Conservation (phyloP, 495 filamentous ascomycete genomes). For the Astrothelium macrocarpum region DNA sequence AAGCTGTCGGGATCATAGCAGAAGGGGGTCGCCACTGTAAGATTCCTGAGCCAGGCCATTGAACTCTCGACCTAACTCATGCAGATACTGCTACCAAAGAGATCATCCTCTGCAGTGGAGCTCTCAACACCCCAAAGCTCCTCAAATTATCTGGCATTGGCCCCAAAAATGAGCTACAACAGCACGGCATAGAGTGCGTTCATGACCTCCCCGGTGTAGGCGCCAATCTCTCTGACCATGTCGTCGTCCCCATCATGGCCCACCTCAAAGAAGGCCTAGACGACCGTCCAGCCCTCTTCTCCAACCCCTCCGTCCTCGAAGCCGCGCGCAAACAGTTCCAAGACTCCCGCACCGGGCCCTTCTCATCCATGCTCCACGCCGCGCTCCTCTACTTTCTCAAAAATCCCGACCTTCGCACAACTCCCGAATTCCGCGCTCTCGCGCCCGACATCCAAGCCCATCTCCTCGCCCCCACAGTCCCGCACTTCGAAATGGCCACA, state of each 20-base stretch:
- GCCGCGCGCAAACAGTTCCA: neutral
- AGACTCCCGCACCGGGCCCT: neutral
- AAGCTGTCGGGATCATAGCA: slow-evolving; percentile 41
- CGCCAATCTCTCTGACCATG: slow-evolving; percentile 50
- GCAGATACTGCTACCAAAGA: slow-evolving; percentile 42
- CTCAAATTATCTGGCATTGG: slow-evolving; percentile 59
- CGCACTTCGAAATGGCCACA: slow-evolving; percentile 13
- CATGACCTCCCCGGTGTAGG: slow-evolving; percentile 43
- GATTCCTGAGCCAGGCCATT: neutral
- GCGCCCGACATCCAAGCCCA: slow-evolving; percentile 29
- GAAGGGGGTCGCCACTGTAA: slow-evolving; percentile 30
- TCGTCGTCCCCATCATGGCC: slow-evolving; percentile 19
- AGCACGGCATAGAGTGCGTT: slow-evolving; percentile 44
- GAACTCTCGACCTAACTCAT: slow-evolving; percentile 1
- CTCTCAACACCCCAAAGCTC: slow-evolving; percentile 50
- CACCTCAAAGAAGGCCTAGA: slow-evolving; percentile 20
- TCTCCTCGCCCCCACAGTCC: slow-evolving; percentile 13
- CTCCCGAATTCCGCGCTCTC: slow-evolving; percentile 39
- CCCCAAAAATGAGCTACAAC: slow-evolving; percentile 40
- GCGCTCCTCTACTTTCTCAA: slow-evolving; percentile 47
- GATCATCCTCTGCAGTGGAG: slow-evolving; percentile 48
- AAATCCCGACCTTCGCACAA: slow-evolving; percentile 30
- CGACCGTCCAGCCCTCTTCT: slow-evolving; percentile 33
- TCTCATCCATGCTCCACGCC: neutral
- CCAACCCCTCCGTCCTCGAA: neutral